Evolutionary conservation across 192 early-diverging fungal genomes (phyloP).

Genomic region (Helicostylum pulchrum): DNA sequence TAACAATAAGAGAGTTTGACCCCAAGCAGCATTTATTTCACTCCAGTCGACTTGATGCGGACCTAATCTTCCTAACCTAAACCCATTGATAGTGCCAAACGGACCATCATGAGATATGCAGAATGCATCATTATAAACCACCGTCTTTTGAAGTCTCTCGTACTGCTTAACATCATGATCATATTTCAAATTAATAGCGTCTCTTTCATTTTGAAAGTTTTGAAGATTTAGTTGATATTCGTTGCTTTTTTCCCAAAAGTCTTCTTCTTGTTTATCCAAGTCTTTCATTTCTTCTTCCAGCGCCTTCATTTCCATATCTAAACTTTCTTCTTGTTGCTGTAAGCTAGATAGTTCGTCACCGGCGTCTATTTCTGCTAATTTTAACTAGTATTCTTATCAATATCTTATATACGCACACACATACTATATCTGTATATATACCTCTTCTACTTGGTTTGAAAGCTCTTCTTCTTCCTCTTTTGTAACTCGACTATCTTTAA

Average conservation of each 20-base stretch:
- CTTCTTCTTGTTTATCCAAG: slow-evolving; percentile 58
- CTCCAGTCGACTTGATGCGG: slow-evolving; percentile 86
- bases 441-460: slow-evolving; percentile 51
- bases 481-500: slow-evolving; percentile 48
- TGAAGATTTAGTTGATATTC: slow-evolving; percentile 61
- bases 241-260: slow-evolving; percentile 76
- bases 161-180: slow-evolving; percentile 75
- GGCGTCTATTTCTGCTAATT: slow-evolving; percentile 39
- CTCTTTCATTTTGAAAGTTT: slow-evolving; percentile 68
- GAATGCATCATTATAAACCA: slow-evolving; percentile 95
- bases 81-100: slow-evolving; percentile 93
- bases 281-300: slow-evolving; percentile 53
- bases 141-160: slow-evolving; percentile 84
- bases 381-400: slow-evolving; percentile 25
- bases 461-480: slow-evolving; percentile 50
- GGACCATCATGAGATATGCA: slow-evolving; percentile 81
- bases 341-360: slow-evolving; percentile 50
- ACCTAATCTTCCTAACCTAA: slow-evolving; percentile 79
- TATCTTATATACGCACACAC: slow-evolving; percentile 40
- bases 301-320: slow-evolving; percentile 38
- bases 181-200: slow-evolving; percentile 74
- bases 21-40: slow-evolving; percentile 97
- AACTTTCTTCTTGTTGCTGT: slow-evolving; percentile 20
- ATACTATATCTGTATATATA: slow-evolving; percentile 20
- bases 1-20: slow-evolving; percentile 81